Conservation (phyloP, 805 yeast genomes). For the Saccharomycopsis sp. region DNA sequence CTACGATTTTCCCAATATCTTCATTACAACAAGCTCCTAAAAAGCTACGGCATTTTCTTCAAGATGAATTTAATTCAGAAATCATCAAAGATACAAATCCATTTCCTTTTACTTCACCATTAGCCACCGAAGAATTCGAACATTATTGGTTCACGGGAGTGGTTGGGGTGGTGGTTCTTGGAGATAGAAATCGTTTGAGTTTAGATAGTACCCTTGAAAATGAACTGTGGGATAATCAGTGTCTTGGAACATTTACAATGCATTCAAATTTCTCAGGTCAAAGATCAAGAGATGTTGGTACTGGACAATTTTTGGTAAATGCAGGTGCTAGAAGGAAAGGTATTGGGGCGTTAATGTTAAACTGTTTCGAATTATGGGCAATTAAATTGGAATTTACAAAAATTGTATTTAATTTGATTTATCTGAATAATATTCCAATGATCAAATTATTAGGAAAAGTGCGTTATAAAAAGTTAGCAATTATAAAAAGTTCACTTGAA, state of each 20-base stretch:
- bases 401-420: slow-evolving; percentile 73
- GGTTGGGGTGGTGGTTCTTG: slow-evolving; percentile 71
- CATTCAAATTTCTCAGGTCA: slow-evolving; percentile 90
- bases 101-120: slow-evolving; percentile 72
- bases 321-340: slow-evolving; percentile 91
- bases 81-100: slow-evolving; percentile 74
- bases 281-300: slow-evolving; percentile 87
- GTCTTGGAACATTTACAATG: slow-evolving; percentile 78
- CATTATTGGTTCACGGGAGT: slow-evolving; percentile 83
- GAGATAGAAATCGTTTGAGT: slow-evolving; percentile 24
- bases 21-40: slow-evolving; percentile 61
- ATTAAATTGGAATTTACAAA: slow-evolving; percentile 81
- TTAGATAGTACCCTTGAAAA: slow-evolving; percentile 30
- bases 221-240: slow-evolving; percentile 95
- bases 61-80: slow-evolving; percentile 92
- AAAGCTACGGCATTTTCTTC: slow-evolving; percentile 66
- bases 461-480: slow-evolving; percentile 69
- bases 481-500: slow-evolving; percentile 79
- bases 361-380: slow-evolving; percentile 85
- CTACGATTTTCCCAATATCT: slow-evolving; percentile 82
- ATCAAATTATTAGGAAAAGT: slow-evolving; percentile 66
- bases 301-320: slow-evolving; percentile 80
- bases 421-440: slow-evolving; percentile 80
- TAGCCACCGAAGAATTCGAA: slow-evolving; percentile 67
- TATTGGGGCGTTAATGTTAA: slow-evolving; percentile 76